These are phyloP conservation scores for Coniochaeta hoffmannii DNA, from an alignment of 2,329 filamentous ascomycete genomes.

Conservation along the genomic window DNA sequence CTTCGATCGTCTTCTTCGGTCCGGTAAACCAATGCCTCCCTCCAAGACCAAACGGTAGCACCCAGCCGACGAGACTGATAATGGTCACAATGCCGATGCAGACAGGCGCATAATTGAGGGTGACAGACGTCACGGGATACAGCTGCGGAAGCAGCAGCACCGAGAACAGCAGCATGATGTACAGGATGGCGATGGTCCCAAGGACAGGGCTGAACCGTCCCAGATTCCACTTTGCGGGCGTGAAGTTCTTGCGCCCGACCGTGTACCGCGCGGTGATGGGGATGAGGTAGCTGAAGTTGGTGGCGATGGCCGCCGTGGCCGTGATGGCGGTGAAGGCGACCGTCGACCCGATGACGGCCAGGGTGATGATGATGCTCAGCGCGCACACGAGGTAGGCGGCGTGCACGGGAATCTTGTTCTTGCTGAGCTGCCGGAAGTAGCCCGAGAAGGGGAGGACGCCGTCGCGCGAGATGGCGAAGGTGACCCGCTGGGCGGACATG, in stretches of 20 bases:
- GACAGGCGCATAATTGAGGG: slow-evolving; percentile 30
- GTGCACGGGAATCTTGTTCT: slow-evolving; percentile 25
- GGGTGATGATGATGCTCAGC: slow-evolving; percentile 24
- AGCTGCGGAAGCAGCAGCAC: slow-evolving; percentile 28
- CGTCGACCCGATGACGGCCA: slow-evolving; percentile 25
- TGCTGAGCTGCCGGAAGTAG: slow-evolving; percentile 24
- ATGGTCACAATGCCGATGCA: slow-evolving; percentile 27
- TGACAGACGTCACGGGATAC: slow-evolving; percentile 26
- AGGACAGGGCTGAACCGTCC: slow-evolving; percentile 16
- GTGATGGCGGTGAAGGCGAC: slow-evolving; percentile 30
- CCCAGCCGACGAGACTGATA: slow-evolving; percentile 26
- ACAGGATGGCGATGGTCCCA: slow-evolving; percentile 20
- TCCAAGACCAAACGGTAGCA: slow-evolving; percentile 24
- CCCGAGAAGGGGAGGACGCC: slow-evolving; percentile 27
- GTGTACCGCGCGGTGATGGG: slow-evolving; percentile 30
- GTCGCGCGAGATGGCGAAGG: slow-evolving; percentile 30
- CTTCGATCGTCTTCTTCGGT: slow-evolving; percentile 25
- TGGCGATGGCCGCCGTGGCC: slow-evolving; percentile 28
- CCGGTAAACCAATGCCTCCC: slow-evolving; percentile 28
- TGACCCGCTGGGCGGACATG: slow-evolving; percentile 30
- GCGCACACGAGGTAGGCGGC: slow-evolving; percentile 24
- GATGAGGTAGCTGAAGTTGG: slow-evolving; percentile 29
- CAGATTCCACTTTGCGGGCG: slow-evolving; percentile 26
- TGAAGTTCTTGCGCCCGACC: slow-evolving; percentile 24
- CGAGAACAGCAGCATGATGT: slow-evolving; percentile 26